phyloP scores from a whole-genome alignment of 768 basidiomycete genomes.

The Mycena venus region DNA sequence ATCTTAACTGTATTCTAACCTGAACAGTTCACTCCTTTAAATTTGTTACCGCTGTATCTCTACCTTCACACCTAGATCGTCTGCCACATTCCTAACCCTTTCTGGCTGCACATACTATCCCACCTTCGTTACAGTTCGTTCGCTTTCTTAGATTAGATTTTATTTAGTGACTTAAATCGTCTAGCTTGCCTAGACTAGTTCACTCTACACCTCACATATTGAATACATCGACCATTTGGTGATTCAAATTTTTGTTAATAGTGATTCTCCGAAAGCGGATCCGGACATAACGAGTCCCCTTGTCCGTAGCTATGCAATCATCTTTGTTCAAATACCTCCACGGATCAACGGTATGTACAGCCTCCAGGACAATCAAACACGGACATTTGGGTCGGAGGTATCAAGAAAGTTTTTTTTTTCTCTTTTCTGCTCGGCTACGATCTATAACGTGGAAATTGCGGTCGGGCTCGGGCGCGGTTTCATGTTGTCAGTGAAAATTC shows the following conservation, averaged over 20 bases:
- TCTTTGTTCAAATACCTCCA: background rate
- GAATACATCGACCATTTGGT: constrained; percentile 21
- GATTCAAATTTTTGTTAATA: constrained; percentile 5
- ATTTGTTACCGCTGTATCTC: constrained; percentile 16
- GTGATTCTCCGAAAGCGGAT: constrained; percentile 11
- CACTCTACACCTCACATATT: constrained; percentile 3
- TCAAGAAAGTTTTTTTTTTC: too few species aligned
- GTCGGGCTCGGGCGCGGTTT: too few species aligned
- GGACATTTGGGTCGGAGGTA: constrained; percentile 1
- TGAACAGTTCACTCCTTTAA: constrained; percentile 25
- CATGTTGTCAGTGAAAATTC: background rate
- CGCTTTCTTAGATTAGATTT: constrained; percentile 23
- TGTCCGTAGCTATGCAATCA: background rate
- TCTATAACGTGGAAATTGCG: background rate
- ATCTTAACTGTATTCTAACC: constrained; percentile 28
- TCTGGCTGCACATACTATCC: constrained; percentile 20
- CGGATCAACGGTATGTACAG: constrained; percentile 10
- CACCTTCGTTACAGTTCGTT: constrained; percentile 19
- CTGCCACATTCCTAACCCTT: constrained; percentile 12
- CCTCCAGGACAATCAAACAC: constrained; percentile 11
- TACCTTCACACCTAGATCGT: background rate
- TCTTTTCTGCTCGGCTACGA: background rate
- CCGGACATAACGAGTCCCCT: constrained; percentile 8
- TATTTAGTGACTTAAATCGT: constrained; percentile 28
- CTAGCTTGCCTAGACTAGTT: constrained; percentile 2